Evolutionary conservation across 2,329 filamentous ascomycete genomes (phyloP), one percentile per base, ranked within the genome.

Genomic region (Calcarisporium arbuscula): DNA sequence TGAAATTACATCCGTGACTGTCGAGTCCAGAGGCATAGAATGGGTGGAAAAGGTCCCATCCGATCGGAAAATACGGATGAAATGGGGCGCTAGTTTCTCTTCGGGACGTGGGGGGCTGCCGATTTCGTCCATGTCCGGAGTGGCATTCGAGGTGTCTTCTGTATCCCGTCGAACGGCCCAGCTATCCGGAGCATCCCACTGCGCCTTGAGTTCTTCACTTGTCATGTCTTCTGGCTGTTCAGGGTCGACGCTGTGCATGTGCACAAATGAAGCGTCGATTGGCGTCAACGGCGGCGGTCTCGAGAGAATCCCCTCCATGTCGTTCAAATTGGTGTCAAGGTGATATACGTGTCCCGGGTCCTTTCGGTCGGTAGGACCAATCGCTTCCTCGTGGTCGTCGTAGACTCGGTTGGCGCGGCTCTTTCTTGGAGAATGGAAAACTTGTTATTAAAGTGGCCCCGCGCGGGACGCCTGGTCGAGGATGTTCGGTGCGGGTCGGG

Each of bases 31-130:
- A 3, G 80, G 70, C 58, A 90, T 82, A 19, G 88, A 90, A 32
- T 98, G 73, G 0, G 92, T 95, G 6, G 88, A 86, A 63, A 96
- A 98, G 0, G 92, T 95, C 18, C 84, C 87, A 56, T 98, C 90
- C 8, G 84, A 82, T 40, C 89, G 82, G 66, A 98, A 98, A 23
- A 98, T 86, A 21, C 92, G 86, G 53, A 98, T 92, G 56, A 89
- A 96, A 58, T 90, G 95, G 20, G 82, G 79, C 12, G 74, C 71
- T 19, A 76, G 70, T 52, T 86, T 85, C 55, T 90, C 83, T 36
- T 90, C 84, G 3, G 80, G 74, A 32, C 77, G 75, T 6, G 77
- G 70, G n/a, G 77, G 72, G 32, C 76, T 74, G 30, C 77, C 80
- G 19, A 72, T 66, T 35, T 90, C 83, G 42, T 88, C 83, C 11